Evolutionary conservation across 2,329 filamentous ascomycete genomes (phyloP).

Genomic region (Monosporascus sp.): DNA sequence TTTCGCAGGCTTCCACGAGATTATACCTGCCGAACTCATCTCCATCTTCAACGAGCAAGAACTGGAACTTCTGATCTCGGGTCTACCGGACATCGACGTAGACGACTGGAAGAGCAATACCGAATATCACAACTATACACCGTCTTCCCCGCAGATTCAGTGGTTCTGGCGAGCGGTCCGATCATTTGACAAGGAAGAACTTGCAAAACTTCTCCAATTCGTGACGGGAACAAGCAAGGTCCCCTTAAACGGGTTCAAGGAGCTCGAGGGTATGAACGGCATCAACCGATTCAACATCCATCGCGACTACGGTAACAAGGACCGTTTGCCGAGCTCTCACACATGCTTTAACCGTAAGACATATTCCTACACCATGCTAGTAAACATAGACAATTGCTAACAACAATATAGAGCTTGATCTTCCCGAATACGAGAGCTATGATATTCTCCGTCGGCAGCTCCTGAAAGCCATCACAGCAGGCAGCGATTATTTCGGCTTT

Average conservation of each 20-base stretch:
- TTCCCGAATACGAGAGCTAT: slow-evolving; percentile 97
- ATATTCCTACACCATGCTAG: not conserved
- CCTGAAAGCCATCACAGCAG: slow-evolving; percentile 94
- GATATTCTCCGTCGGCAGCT: slow-evolving; percentile 82
- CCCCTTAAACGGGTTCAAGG: slow-evolving; percentile 96
- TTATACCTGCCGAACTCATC: slow-evolving; percentile 89
- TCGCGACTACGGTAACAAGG: slow-evolving; percentile 93
- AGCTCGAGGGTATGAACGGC: slow-evolving; percentile 98
- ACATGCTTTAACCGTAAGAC: slow-evolving; percentile 98
- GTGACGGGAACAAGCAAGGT: slow-evolving; percentile 98
- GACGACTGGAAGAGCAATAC: slow-evolving; percentile 99
- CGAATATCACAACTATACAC: slow-evolving; percentile 96
- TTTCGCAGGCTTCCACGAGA: slow-evolving; percentile 81
- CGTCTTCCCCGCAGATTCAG: slow-evolving; percentile 91
- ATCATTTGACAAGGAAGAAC: slow-evolving; percentile 98
- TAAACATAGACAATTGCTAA: slow-evolving; percentile 27
- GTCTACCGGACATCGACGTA: slow-evolving; percentile 92
- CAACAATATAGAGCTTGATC: slow-evolving; percentile 71
- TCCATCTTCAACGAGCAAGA: slow-evolving; percentile 99
- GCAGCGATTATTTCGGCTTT: slow-evolving; percentile 96
- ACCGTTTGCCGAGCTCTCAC: slow-evolving; percentile 90
- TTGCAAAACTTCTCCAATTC: slow-evolving; percentile 93
- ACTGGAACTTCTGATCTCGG: slow-evolving; percentile 91
- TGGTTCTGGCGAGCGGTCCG: slow-evolving; percentile 99
- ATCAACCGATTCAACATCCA: slow-evolving; percentile 98